Percentiles rank a stretch among this genome's conserved stretches.
Conservation (phyloP, 495 filamentous ascomycete genomes). For the Penicillium antarcticum region DNA sequence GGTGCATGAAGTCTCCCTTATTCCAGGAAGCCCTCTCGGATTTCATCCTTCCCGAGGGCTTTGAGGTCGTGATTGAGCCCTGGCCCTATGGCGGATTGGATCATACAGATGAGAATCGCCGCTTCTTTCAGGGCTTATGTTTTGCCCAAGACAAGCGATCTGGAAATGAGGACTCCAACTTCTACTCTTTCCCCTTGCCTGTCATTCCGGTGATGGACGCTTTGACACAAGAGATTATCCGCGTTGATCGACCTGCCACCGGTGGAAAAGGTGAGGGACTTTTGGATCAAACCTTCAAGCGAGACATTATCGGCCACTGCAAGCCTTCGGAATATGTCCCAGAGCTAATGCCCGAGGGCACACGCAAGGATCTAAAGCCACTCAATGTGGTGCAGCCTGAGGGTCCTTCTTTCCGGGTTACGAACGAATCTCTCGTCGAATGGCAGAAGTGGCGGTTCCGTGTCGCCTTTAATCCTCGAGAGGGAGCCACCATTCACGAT, state of each 20-base stretch:
- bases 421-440: constrained; percentile 48
- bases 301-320: constrained; percentile 50
- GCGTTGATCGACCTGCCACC: constrained; percentile 49
- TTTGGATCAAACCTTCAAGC: constrained; percentile 36
- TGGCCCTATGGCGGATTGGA: constrained; percentile 69
- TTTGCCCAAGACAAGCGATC: constrained; percentile 43
- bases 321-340: constrained; percentile 62
- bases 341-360: constrained; percentile 56
- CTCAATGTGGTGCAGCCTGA: constrained; percentile 76
- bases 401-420: constrained; percentile 66
- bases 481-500: constrained; percentile 67
- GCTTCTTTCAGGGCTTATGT: constrained; percentile 51
- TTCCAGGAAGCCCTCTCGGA: constrained; percentile 60
- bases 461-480: constrained; percentile 65
- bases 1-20: constrained; percentile 55
- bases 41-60: constrained; percentile 60
- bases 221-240: constrained; percentile 61
- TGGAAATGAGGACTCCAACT: constrained; percentile 53
- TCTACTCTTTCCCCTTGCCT: constrained; percentile 77
- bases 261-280: constrained; percentile 43
- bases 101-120: constrained; percentile 49
- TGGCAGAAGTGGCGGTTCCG: constrained; percentile 74
- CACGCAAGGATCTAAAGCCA: constrained; percentile 73
- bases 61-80: constrained; percentile 64
- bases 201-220: constrained; percentile 76